Base-by-base conservation (phyloP, 139 green algal genomes). In the Chlamydomonas sp. region DNA sequence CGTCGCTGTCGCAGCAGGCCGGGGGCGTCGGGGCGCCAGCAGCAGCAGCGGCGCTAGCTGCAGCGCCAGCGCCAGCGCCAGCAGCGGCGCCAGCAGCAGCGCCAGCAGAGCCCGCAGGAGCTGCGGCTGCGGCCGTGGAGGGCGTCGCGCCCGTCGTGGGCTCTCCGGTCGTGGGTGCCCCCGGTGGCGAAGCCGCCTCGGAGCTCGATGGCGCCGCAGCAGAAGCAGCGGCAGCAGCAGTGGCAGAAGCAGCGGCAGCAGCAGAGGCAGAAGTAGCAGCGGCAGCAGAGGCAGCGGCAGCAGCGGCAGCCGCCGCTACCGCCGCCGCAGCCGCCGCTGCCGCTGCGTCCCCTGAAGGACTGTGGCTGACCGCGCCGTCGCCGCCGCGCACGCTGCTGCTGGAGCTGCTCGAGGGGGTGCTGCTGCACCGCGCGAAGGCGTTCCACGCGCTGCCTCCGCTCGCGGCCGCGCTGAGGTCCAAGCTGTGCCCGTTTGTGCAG, bases 351-450 rank as follows among this genome's bases (percentile, higher is more conserved):
- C 5, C 58, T 80, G 0, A 63, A 70, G 10, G 67, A 31, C 2
- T 16, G 35, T 90, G 84, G 85, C 74, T 90, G 26, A 79, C 79
- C 35, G 83, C 79, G 22, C 85, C 84, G 3, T 54, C 75, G 16
- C 69, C 89, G n/a, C 78, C 78, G 0, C 74, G 83, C 13, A 67
- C 79, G 2, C 90, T 93, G 65, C 72, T 90, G 65, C 67, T 94
- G 54, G 88, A 94, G 58, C 69, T 93, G 36, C 73, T 95, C 58
- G 87, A 95, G 70, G 90, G 84, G 80, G 80, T 91, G 74, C 82
- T 95, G 62, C 48, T 65, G 35, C 81, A 90, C 50, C 79, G 79
- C 5, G 60, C 81, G 0, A 63, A 70, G 10, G 67, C 85, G 13
- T 93, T 95, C 54, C 66, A 84, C 58, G 28, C 34, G 47, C 57